phyloP scores from a whole-genome alignment of 2,329 filamentous ascomycete genomes.

The Trichophyton mentagrophytes region DNA sequence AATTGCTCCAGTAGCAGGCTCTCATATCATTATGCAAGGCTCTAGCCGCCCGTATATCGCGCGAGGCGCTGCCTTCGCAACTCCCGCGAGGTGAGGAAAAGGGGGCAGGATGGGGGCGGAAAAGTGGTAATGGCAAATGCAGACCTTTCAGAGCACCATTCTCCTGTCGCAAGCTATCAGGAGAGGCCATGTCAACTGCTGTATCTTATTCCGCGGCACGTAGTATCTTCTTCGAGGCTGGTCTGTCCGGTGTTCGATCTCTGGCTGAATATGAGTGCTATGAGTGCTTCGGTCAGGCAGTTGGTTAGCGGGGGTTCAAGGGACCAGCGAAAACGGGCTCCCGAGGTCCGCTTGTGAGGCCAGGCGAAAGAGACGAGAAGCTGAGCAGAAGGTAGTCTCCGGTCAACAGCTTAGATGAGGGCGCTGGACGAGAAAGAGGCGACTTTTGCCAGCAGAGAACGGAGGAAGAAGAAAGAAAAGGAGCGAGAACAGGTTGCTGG shows the following conservation, averaged over 20 bases:
- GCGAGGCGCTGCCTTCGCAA: not conserved
- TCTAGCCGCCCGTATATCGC: not conserved
- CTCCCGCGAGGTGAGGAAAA: not conserved
- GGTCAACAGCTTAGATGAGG: not conserved
- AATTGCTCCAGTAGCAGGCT: not conserved
- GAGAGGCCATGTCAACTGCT: not conserved
- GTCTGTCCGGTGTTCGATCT: not conserved
- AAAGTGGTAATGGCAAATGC: not conserved
- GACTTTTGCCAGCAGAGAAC: not conserved
- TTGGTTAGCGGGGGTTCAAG: not conserved
- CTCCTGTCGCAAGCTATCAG: not conserved
- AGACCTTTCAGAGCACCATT: not conserved
- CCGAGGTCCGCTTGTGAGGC: not conserved
- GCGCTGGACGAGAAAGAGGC: not conserved
- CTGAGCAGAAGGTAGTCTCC: not conserved
- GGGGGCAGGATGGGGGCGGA: not conserved
- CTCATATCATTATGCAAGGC: not conserved
- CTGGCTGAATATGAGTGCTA: not conserved
- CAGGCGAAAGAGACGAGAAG: not conserved
- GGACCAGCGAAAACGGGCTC: not conserved
- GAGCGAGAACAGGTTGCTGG: not conserved
- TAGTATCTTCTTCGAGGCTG: not conserved
- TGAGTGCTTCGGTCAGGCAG: not conserved
- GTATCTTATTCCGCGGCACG: not conserved
- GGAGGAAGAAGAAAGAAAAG: too few species aligned